These are phyloP conservation scores for Naganishia vishniacii DNA, from an alignment of 768 basidiomycete genomes.

Conservation along the genomic window DNA sequence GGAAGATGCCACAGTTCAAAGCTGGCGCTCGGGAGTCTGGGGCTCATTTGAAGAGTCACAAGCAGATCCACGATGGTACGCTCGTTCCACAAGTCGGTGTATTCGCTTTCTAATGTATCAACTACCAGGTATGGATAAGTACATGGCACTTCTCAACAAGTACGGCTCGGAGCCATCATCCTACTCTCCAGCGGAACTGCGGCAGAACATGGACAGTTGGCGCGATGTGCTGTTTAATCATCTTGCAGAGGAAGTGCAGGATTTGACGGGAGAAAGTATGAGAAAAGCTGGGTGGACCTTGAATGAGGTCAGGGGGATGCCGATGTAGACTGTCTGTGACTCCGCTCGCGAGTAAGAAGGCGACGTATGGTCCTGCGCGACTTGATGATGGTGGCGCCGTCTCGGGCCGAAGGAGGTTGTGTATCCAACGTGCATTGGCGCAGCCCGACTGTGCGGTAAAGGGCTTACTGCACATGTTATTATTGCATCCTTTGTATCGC, in stretches of 20 bases:
- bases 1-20: constrained; percentile 49
- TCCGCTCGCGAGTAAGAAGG: too few relatives aligned
- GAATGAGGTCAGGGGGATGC: constrained; percentile 39
- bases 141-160: constrained; percentile 35
- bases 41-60: constrained; percentile 47
- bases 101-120: not conserved
- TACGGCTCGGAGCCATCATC: constrained; percentile 32
- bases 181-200: constrained; percentile 41
- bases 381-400: too few relatives aligned
- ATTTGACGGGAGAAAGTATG: constrained; percentile 43
- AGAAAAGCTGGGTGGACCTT: constrained; percentile 44
- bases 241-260: constrained; percentile 47
- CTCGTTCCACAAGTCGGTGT: not conserved
- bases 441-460: too few relatives aligned
- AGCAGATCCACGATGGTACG: constrained; percentile 47
- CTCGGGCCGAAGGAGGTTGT: too few relatives aligned
- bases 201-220: constrained; percentile 40
- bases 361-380: too few relatives aligned
- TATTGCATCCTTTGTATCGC: too few relatives aligned
- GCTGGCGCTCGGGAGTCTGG: constrained; percentile 44
- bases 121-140: constrained; percentile 41
- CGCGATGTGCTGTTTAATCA: constrained; percentile 46
- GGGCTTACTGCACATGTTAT: too few relatives aligned
- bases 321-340: too few relatives aligned
- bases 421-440: too few relatives aligned